A percentile compares a stretch with the other conserved stretches of the same genome.
These are phyloP conservation scores for Zarea fungicola DNA, from an alignment of 2,329 filamentous ascomycete genomes.

Conservation along the genomic window DNA sequence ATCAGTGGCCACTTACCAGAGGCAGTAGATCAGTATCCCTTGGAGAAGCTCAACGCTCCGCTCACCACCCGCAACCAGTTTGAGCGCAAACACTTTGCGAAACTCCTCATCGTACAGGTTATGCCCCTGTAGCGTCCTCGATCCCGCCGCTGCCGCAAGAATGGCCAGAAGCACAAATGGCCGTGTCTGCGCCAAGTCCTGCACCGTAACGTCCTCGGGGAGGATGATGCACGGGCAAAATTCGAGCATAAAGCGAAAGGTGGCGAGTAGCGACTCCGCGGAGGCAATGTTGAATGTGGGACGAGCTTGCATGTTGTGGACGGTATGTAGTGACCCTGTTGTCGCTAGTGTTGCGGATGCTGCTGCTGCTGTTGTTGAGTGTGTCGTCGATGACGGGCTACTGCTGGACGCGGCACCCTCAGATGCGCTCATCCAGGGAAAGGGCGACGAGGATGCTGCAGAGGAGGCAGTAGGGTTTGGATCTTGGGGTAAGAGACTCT, in stretches of 20 bases:
- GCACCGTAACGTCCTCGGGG: constrained; percentile 35
- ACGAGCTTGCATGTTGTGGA: constrained; percentile 39
- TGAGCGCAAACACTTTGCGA: constrained; percentile 49
- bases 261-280: constrained; percentile 39
- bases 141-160: constrained; percentile 44
- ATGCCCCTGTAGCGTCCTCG: constrained; percentile 45
- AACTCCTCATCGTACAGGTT: constrained; percentile 54
- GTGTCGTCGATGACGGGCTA: constrained; percentile 23
- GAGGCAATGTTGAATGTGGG: constrained; percentile 52
- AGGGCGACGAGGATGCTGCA: constrained; percentile 5
- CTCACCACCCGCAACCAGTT: constrained; percentile 53
- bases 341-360: too few relatives aligned
- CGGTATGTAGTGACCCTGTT: too few relatives aligned
- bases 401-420: constrained; percentile 20
- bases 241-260: constrained; percentile 39
- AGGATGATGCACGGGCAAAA: constrained; percentile 42
- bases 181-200: constrained; percentile 36
- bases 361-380: constrained; percentile 24
- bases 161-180: constrained; percentile 53
- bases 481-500: constrained; percentile 32
- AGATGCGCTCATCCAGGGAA: background rate
- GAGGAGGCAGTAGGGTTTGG: constrained; percentile 20
- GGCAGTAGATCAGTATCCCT: constrained; percentile 51
- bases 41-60: constrained; percentile 52
- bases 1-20: constrained; percentile 44